phyloP scores from a whole-genome alignment of 2,329 filamentous ascomycete genomes.

The Zopfia rhizophila region DNA sequence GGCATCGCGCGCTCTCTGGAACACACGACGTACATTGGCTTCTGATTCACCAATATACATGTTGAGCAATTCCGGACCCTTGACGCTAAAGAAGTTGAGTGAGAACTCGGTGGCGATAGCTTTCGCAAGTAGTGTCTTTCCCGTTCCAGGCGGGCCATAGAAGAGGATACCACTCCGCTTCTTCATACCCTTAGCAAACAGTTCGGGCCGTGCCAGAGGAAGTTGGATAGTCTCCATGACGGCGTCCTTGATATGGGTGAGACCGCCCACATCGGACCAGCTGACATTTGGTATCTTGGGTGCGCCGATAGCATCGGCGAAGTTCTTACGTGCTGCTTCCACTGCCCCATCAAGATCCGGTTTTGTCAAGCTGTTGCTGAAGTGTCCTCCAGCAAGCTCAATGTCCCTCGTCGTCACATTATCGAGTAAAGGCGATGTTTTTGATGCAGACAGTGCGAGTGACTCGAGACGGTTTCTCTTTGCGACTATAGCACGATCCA shows the following conservation, averaged over 20 bases:
- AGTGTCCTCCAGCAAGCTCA: constrained; percentile 85
- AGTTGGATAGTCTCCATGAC: constrained; percentile 96
- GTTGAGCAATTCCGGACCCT: constrained; percentile 89
- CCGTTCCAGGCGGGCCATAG: constrained; percentile 90
- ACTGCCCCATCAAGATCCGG: constrained; percentile 92
- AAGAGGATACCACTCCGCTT: constrained; percentile 94
- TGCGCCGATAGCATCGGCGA: constrained; percentile 95
- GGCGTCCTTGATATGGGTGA: constrained; percentile 95
- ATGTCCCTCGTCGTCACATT: constrained; percentile 79
- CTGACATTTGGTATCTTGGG: constrained; percentile 97
- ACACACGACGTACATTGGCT: constrained; percentile 88
- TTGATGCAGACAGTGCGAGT: constrained; percentile 65
- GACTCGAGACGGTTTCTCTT: constrained; percentile 78
- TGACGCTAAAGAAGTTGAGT: constrained; percentile 93
- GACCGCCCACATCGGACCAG: constrained; percentile 94
- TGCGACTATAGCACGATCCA: constrained; percentile 86
- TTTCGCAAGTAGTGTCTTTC: constrained; percentile 92
- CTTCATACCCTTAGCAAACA: constrained; percentile 98
- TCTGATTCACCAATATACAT: constrained; percentile 98
- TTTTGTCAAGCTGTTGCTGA: constrained; percentile 80
- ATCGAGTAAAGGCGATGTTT: constrained; percentile 42
- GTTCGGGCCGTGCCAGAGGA: constrained; percentile 87
- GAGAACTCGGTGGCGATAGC: constrained; percentile 94
- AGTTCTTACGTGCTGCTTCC: constrained; percentile 95
- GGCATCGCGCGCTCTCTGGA: constrained; percentile 86